Conservation (phyloP, 495 filamentous ascomycete genomes). For the Parathielavia hyrcaniae region DNA sequence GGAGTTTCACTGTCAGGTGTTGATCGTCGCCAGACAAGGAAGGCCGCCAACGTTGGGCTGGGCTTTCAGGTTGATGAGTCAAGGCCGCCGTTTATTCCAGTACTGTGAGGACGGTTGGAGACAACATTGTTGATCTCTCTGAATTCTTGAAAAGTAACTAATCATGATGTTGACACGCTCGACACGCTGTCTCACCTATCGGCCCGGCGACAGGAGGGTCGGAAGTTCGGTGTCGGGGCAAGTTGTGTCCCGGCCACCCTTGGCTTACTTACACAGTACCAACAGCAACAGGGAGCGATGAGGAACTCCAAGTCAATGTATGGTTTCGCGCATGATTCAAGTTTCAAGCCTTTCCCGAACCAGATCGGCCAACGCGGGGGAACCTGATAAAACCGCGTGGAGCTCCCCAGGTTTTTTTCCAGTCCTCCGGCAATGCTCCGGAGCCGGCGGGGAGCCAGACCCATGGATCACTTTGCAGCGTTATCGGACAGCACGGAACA, state of each 20-base stretch:
- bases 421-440: conserved; percentile 1
- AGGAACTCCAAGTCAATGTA: not conserved
- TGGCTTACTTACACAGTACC: conserved; percentile 3
- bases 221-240: conserved; percentile 2
- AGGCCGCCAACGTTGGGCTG: conserved; percentile 8
- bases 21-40: conserved; percentile 19
- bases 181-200: no score
- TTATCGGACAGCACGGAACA: conserved; percentile 6
- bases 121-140: no score
- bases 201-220: not conserved
- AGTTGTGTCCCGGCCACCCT: not conserved
- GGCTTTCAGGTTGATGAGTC: not conserved
- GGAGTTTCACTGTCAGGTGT: not conserved
- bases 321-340: conserved; percentile 3
- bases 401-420: conserved; percentile 1
- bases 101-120: no score
- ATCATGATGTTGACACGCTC: no score
- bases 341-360: conserved; percentile 7
- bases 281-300: no score
- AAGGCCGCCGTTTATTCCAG: no score
- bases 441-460: not conserved
- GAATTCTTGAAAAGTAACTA: no score
- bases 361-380: conserved; percentile 1
- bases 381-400: not conserved
- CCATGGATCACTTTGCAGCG: not conserved